Evolutionary conservation across 495 filamentous ascomycete genomes (phyloP).

Genomic region (Hypoxylon lienhwacheense): DNA sequence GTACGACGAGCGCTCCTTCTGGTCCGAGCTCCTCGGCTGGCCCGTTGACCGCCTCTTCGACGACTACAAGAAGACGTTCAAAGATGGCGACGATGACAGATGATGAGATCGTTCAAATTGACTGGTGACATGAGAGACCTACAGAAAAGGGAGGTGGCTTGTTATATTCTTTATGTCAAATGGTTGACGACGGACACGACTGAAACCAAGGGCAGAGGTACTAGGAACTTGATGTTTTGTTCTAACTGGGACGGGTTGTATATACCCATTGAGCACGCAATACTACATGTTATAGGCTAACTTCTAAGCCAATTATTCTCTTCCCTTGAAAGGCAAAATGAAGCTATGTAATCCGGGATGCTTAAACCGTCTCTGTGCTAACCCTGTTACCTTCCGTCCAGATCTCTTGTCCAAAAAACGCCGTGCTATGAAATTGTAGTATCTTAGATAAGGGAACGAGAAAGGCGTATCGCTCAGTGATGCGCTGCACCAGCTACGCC

Average conservation of each 20-base stretch:
- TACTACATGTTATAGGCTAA: conserved; percentile 8
- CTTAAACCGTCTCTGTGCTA: conserved; percentile 13
- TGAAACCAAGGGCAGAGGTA: background rate
- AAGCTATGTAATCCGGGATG: conserved; percentile 10
- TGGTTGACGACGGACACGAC: background rate
- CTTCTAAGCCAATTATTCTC: background rate
- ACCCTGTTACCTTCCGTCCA: conserved; percentile 17
- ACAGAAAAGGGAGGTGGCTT: background rate
- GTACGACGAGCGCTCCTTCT: conserved; percentile 67
- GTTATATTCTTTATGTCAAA: too few relatives aligned
- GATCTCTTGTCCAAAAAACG: conserved; percentile 21
- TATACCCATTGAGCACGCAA: conserved; percentile 20
- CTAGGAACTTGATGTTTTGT: background rate
- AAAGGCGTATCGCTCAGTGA: conserved; percentile 26
- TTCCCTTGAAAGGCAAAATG: conserved; percentile 8
- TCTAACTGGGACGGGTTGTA: conserved; percentile 17
- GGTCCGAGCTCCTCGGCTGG: conserved; percentile 67
- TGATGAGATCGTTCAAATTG: background rate
- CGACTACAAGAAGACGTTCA: conserved; percentile 57
- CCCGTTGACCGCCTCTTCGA: conserved; percentile 71
- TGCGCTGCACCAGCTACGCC: conserved; percentile 37
- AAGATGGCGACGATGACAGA: conserved; percentile 28
- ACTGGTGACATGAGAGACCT: background rate
- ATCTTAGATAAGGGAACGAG: conserved; percentile 12
- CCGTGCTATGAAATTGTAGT: conserved; percentile 24